Percentiles rank a stretch among this genome's conserved stretches.
phyloP scores from a whole-genome alignment of 768 basidiomycete species.

The Lactifluus volemus region DNA sequence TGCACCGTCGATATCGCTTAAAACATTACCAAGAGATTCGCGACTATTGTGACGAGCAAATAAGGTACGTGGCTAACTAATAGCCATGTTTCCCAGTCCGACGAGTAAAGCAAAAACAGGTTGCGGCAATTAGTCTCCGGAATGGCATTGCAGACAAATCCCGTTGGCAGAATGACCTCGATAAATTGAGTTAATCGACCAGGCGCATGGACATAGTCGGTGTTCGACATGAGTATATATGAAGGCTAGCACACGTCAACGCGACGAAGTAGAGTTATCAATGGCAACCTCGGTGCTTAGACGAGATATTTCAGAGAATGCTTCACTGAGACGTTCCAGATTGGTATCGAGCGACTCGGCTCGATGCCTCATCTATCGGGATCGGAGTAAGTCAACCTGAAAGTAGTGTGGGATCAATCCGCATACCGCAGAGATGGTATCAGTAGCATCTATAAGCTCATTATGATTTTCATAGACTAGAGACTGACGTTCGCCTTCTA shows the following conservation, averaged over 20 bases:
- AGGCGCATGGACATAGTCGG: neutral
- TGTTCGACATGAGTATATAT: neutral
- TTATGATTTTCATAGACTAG: constrained; percentile 95
- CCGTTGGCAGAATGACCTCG: neutral
- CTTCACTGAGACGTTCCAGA: constrained; percentile 68
- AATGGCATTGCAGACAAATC: neutral
- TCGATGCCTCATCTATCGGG: constrained; percentile 69
- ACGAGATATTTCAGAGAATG: constrained; percentile 82
- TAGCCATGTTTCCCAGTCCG: neutral
- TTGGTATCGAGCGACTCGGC: constrained; percentile 82
- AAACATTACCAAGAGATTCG: constrained; percentile 15
- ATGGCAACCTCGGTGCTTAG: constrained; percentile 58
- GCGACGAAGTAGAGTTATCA: constrained; percentile 26
- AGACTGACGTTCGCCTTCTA: constrained; percentile 84
- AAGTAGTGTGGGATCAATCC: neutral
- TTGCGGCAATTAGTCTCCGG: constrained; percentile 9
- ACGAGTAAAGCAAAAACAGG: constrained; percentile 4
- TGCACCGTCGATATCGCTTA: constrained; percentile 19
- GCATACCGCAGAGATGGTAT: constrained; percentile 79
- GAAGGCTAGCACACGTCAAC: neutral
- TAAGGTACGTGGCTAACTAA: constrained; percentile 7
- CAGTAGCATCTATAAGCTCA: constrained; percentile 87
- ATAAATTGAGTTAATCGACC: neutral
- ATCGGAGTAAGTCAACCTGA: neutral
- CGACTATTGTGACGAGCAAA: constrained; percentile 19